phyloP scores from a whole-genome alignment of 371 early-diverging fungal species.

The Circinella umbellata region DNA sequence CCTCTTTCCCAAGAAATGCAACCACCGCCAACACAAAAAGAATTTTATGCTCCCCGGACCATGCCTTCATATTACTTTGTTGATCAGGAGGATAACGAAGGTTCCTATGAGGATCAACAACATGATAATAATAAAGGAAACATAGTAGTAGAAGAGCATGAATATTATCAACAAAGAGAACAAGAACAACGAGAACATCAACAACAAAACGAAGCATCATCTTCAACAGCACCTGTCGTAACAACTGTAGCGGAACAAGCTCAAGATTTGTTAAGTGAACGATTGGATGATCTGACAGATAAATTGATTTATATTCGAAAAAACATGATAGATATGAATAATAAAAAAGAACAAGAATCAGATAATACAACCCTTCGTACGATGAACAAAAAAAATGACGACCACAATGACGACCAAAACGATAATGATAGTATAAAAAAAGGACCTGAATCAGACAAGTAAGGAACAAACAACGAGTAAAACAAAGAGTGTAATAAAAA shows the following conservation, averaged over 20 bases:
- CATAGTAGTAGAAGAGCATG: not conserved
- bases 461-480: conserved; percentile 1
- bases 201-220: not conserved
- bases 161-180: not conserved
- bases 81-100: conserved; percentile 13
- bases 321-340: conserved; percentile 36
- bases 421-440: not conserved
- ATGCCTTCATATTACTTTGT: conserved; percentile 24
- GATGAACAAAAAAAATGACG: conserved; percentile 12
- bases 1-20: conserved; percentile 40
- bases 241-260: conserved; percentile 21
- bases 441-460: conserved; percentile 1
- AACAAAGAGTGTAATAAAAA: conserved; percentile 14
- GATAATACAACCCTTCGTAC: conserved; percentile 28
- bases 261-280: conserved; percentile 32
- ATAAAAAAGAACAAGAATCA: conserved; percentile 14
- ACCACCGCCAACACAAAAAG: conserved; percentile 25
- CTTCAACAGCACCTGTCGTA: conserved; percentile 7
- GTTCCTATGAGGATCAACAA: not conserved
- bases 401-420: not conserved
- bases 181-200: not conserved
- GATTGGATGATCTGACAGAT: conserved; percentile 43
- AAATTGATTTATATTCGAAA: conserved; percentile 40
- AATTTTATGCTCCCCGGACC: conserved; percentile 37
- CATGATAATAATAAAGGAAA: not conserved